phyloP scores from a whole-genome alignment of 352 stramenopile species.

The Phytophthora nicotianae region DNA sequence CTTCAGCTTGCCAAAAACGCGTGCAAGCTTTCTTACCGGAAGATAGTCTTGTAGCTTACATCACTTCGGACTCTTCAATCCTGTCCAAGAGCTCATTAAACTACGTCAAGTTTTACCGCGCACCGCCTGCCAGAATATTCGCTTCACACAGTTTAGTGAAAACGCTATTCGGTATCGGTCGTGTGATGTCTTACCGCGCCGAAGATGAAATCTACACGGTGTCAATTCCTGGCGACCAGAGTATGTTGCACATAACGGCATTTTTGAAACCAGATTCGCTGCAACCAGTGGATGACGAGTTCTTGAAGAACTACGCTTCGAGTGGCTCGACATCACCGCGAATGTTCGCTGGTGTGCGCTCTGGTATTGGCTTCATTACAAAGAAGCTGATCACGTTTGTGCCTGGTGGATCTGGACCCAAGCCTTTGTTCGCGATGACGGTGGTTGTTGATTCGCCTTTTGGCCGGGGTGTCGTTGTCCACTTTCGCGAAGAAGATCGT shows the following conservation, averaged over 20 bases:
- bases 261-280: conserved; percentile 62
- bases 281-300: conserved; percentile 42
- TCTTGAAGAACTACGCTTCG: conserved; percentile 35
- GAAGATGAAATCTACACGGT: conserved; percentile 81
- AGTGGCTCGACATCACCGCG: conserved; percentile 49
- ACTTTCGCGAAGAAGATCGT: conserved; percentile 63
- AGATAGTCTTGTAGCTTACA: conserved; percentile 51
- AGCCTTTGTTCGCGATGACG: conserved; percentile 58
- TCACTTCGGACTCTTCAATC: conserved; percentile 42
- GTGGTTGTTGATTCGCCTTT: conserved; percentile 79
- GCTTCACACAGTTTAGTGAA: conserved; percentile 61
- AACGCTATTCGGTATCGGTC: conserved; percentile 80
- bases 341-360: conserved; percentile 78
- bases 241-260: conserved; percentile 45
- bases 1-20: conserved; percentile 42
- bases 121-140: conserved; percentile 49
- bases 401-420: conserved; percentile 44
- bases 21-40: conserved; percentile 62
- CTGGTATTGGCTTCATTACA: conserved; percentile 77
- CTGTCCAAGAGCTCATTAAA: conserved; percentile 52
- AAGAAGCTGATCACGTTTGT: conserved; percentile 83
- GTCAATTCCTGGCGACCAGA: conserved; percentile 44
- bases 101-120: conserved; percentile 63
- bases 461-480: conserved; percentile 67
- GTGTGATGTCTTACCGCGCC: conserved; percentile 61